These are phyloP conservation scores for Phytophthora gonapodyides DNA, from an alignment of 352 stramenopile species.

Conservation along the genomic window DNA sequence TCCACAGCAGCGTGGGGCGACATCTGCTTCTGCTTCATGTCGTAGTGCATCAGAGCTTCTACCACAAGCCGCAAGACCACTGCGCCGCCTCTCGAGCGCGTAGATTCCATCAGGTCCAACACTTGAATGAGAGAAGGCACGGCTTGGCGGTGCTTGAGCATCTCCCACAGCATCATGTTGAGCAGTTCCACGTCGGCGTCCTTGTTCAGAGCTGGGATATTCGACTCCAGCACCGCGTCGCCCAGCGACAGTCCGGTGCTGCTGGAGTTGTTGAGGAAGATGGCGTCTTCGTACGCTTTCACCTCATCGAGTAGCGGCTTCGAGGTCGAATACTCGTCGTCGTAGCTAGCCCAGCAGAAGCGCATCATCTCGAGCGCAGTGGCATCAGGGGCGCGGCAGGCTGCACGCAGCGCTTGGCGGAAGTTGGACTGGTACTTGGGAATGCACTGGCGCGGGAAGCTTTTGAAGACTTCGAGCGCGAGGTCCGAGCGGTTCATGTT, in stretches of 20 bases:
- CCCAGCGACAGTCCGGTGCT: constrained; percentile 16
- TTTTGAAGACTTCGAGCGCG: constrained; percentile 51
- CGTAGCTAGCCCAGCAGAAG: constrained; percentile 35
- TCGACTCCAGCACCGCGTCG: constrained; percentile 13
- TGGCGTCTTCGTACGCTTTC: constrained; percentile 26
- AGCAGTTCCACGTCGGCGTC: constrained; percentile 37
- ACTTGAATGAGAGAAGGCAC: constrained; percentile 41
- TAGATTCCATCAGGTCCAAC: constrained; percentile 48
- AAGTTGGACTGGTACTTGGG: constrained; percentile 45
- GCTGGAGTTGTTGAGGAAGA: constrained; percentile 20
- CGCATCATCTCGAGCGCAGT: constrained; percentile 50
- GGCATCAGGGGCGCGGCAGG: constrained; percentile 34
- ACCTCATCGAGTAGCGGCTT: constrained; percentile 25
- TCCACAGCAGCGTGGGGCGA: constrained; percentile 31
- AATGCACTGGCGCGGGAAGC: constrained; percentile 42
- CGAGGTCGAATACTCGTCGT: constrained; percentile 21
- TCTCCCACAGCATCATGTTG: constrained; percentile 58
- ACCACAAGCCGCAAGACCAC: constrained; percentile 44
- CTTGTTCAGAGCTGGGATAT: constrained; percentile 21
- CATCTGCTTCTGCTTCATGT: constrained; percentile 31
- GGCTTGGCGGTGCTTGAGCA: constrained; percentile 49
- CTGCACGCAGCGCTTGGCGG: constrained; percentile 43
- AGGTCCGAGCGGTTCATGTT: constrained; percentile 38
- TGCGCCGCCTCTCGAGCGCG: constrained; percentile 32
- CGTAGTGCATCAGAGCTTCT: constrained; percentile 33